phyloP scores from a whole-genome alignment of 139 green algal species.

The Axilococcus clingmanii region DNA sequence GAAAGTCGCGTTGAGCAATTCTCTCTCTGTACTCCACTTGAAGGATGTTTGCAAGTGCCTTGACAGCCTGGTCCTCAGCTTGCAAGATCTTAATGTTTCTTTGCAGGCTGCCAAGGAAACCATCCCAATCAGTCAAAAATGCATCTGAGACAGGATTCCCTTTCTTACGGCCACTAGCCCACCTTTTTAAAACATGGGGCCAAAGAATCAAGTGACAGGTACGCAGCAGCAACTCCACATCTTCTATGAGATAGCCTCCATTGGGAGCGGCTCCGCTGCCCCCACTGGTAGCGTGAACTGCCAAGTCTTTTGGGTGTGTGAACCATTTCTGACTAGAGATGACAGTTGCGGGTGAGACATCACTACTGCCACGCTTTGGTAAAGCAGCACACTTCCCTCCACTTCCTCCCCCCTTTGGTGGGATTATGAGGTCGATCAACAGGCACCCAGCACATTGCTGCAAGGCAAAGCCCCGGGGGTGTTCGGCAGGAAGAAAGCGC shows the following conservation, averaged over 20 bases:
- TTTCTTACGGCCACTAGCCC: background rate
- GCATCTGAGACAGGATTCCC: background rate
- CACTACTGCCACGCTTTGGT: background rate
- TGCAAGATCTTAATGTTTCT: conserved; percentile 5
- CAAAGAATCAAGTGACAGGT: conserved; percentile 7
- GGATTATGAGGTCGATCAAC: background rate
- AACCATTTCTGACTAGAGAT: conserved; percentile 1
- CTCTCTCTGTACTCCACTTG: conserved; percentile 1
- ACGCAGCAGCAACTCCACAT: conserved; percentile 6
- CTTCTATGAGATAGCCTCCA: background rate
- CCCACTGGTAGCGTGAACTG: background rate
- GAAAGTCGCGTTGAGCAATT: too few species aligned
- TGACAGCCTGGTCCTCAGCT: conserved; percentile 9
- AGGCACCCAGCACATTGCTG: conserved; percentile 5
- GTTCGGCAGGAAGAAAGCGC: too few species aligned
- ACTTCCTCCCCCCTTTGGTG: background rate
- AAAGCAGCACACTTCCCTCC: background rate
- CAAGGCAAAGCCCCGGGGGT: conserved; percentile 3
- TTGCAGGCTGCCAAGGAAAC: background rate
- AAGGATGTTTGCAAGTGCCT: conserved; percentile 2
- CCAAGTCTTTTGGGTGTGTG: background rate
- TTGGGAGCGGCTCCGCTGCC: background rate
- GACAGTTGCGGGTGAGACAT: background rate
- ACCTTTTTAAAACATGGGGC: conserved; percentile 1
- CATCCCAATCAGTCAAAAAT: conserved; percentile 2